Percentiles rank a stretch among this genome's conserved stretches.
Evolutionary conservation across 2,329 filamentous ascomycete species (phyloP).

Genomic region (Tolypocladium nubicola): DNA sequence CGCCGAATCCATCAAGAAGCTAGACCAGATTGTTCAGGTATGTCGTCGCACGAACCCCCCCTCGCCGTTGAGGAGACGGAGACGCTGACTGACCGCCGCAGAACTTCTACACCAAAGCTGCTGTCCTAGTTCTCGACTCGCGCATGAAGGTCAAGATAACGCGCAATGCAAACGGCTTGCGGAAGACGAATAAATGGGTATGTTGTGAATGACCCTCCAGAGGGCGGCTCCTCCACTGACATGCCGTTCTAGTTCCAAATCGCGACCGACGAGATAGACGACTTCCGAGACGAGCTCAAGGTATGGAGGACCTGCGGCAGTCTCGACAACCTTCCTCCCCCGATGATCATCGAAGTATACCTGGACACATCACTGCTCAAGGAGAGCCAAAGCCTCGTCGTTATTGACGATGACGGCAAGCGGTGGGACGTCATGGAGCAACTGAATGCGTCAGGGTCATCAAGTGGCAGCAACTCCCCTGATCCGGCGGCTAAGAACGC

Average conservation of each 20-base stretch:
- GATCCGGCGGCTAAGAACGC: constrained; percentile 38
- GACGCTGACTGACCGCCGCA: constrained; percentile 23
- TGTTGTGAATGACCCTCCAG: neutral
- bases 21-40: constrained; percentile 92
- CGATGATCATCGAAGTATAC: constrained; percentile 84
- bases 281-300: constrained; percentile 69
- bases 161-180: constrained; percentile 24
- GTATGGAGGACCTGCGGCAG: constrained; percentile 75
- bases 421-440: constrained; percentile 87
- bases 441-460: constrained; percentile 52
- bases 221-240: constrained; percentile 5
- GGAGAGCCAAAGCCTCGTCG: constrained; percentile 75
- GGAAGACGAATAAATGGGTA: constrained; percentile 82
- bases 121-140: constrained; percentile 72
- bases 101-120: constrained; percentile 89
- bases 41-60: constrained; percentile 1
- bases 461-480: constrained; percentile 34
- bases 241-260: constrained; percentile 67
- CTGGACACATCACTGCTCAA: constrained; percentile 71
- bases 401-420: constrained; percentile 81
- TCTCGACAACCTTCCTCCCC: constrained; percentile 65
- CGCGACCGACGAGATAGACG: constrained; percentile 84
- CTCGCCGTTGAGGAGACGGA: neutral
- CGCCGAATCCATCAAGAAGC: constrained; percentile 62
- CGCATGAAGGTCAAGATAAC: constrained; percentile 58